A percentile compares a stretch with the other conserved stretches of the same genome.
Conservation (phyloP, 139 green algal species). For the Zygnema cylindricum region DNA sequence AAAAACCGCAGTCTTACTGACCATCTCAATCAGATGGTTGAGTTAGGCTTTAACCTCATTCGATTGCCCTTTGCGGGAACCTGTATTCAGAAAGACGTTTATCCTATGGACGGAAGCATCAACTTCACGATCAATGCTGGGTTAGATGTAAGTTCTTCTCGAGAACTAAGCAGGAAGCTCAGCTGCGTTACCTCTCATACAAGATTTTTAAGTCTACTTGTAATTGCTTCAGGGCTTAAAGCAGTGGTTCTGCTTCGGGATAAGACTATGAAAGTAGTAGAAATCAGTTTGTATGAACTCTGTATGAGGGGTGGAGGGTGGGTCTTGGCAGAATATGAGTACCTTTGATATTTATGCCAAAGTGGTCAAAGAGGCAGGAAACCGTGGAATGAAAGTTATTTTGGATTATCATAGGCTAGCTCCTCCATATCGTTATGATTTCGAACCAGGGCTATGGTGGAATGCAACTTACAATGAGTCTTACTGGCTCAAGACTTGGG, state of each 20-base stretch:
- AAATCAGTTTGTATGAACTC: too few relatives aligned
- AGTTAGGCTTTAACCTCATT: constrained; percentile 50
- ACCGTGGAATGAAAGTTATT: constrained; percentile 25
- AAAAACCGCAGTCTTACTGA: background rate
- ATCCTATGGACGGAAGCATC: constrained; percentile 7
- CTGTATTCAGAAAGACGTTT: background rate
- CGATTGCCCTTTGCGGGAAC: constrained; percentile 41
- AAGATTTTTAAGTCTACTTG: background rate
- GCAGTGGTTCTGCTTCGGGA: too few relatives aligned
- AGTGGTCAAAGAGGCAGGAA: background rate
- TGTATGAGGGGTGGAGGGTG: background rate
- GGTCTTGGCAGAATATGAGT: constrained; percentile 18
- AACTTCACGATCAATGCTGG: constrained; percentile 34
- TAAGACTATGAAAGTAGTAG: too few relatives aligned
- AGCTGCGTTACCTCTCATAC: background rate
- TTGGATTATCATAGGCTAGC: constrained; percentile 32
- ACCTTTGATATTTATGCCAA: constrained; percentile 28
- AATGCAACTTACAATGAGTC: background rate
- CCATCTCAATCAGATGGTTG: constrained; percentile 44
- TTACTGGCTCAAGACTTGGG: background rate
- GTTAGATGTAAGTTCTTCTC: background rate
- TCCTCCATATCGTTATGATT: background rate
- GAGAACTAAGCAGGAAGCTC: background rate
- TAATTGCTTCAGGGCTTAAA: too few relatives aligned
- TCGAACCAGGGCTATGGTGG: background rate